Conservation (phyloP, 2,329 filamentous ascomycete genomes). For the Exophiala sp. region DNA sequence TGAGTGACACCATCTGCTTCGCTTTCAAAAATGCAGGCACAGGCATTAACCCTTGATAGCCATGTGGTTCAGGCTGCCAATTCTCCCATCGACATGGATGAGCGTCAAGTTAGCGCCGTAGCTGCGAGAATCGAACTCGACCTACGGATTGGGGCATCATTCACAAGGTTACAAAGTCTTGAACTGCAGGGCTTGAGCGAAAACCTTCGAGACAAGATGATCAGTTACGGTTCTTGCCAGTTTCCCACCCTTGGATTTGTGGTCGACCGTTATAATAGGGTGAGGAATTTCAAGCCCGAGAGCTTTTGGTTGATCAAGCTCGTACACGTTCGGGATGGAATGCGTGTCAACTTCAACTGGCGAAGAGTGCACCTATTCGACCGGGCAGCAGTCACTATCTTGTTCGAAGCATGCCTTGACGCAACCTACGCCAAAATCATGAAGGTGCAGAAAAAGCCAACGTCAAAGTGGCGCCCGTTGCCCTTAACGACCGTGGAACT, state of each 20-base stretch:
- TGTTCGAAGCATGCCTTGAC: constrained; percentile 77
- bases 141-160: constrained; percentile 83
- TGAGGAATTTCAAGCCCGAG: constrained; percentile 89
- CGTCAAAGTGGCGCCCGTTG: constrained; percentile 87
- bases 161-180: constrained; percentile 80
- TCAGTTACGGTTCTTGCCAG: constrained; percentile 92
- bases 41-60: constrained; percentile 40
- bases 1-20: constrained; percentile 46
- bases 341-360: constrained; percentile 81
- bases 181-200: constrained; percentile 68
- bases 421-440: constrained; percentile 72
- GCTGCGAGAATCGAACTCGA: constrained; percentile 86
- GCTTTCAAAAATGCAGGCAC: neutral
- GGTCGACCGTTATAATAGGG: constrained; percentile 89
- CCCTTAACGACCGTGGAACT: constrained; percentile 93
- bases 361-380: constrained; percentile 78
- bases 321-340: constrained; percentile 67
- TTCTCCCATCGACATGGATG: constrained; percentile 70
- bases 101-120: constrained; percentile 81
- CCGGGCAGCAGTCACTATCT: constrained; percentile 67
- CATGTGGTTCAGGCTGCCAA: constrained; percentile 82
- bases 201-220: constrained; percentile 56
- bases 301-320: constrained; percentile 89
- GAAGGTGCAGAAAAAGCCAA: constrained; percentile 84
- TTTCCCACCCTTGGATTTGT: constrained; percentile 96